These are phyloP conservation scores for Microbotryum scabiosae DNA, from an alignment of 1,284 basidiomycete species.

Conservation along the genomic window DNA sequence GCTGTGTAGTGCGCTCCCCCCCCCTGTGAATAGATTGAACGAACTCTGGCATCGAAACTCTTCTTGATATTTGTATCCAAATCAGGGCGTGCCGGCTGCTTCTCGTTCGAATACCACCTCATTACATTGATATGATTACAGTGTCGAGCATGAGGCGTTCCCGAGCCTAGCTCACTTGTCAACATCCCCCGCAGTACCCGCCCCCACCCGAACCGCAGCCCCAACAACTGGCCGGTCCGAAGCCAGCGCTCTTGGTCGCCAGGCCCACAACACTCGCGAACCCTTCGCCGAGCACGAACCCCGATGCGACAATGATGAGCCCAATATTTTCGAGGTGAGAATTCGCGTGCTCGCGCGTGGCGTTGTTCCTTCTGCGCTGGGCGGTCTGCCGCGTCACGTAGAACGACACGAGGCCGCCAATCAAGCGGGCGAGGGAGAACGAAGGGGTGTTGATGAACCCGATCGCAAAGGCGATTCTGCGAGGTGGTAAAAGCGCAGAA, in stretches of 20 bases:
- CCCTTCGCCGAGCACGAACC: constrained; percentile 88
- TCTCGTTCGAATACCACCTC: too few species aligned
- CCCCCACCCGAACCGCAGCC: constrained; percentile 68
- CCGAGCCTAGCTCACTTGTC: background rate
- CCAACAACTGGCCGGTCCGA: constrained; percentile 65
- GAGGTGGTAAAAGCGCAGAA: constrained; percentile 17
- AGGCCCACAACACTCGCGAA: constrained; percentile 76
- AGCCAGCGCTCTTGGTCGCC: constrained; percentile 61
- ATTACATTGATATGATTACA: too few species aligned
- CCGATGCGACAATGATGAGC: constrained; percentile 81
- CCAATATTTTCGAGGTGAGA: constrained; percentile 49
- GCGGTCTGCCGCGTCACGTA: constrained; percentile 52
- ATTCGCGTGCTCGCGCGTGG: constrained; percentile 37
- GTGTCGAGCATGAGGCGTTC: background rate
- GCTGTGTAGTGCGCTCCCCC: too few species aligned
- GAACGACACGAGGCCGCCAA: constrained; percentile 73
- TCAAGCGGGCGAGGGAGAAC: constrained; percentile 81
- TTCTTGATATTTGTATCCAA: too few species aligned
- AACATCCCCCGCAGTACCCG: constrained; percentile 37
- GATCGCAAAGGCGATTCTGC: constrained; percentile 46
- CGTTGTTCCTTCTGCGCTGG: constrained; percentile 28
- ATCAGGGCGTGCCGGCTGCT: too few species aligned
- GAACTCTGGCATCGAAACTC: too few species aligned
- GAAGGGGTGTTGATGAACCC: constrained; percentile 88
- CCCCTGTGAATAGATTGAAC: too few species aligned